Evolutionary conservation across 495 filamentous ascomycete genomes (phyloP).

Genomic region (Penicillium bovifimosum): DNA sequence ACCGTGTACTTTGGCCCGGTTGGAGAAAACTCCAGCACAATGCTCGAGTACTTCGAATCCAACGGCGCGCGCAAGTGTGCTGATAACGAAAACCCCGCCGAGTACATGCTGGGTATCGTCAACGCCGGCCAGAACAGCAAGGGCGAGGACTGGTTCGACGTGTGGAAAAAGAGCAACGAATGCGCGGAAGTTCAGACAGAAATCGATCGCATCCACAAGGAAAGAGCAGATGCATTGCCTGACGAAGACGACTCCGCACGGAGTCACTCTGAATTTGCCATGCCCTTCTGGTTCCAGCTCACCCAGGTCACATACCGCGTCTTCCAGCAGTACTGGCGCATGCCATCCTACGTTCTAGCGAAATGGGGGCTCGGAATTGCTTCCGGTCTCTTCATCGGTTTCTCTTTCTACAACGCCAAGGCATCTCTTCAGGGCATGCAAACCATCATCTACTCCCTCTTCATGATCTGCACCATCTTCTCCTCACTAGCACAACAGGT

Average conservation of each 20-base stretch:
- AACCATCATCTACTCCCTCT: slow-evolving; percentile 52
- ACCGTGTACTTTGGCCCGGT: slow-evolving; percentile 88
- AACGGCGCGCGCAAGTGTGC: slow-evolving; percentile 65
- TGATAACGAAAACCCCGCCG: slow-evolving; percentile 68
- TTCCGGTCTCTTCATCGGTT: slow-evolving; percentile 56
- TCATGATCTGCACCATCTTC: slow-evolving; percentile 55
- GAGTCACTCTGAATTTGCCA: slow-evolving; percentile 38
- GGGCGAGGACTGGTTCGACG: slow-evolving; percentile 64
- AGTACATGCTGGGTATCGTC: slow-evolving; percentile 87
- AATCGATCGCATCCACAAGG: slow-evolving; percentile 55
- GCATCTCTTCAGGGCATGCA: slow-evolving; percentile 45
- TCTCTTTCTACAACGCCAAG: slow-evolving; percentile 49
- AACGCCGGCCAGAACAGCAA: slow-evolving; percentile 19
- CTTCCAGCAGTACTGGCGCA: slow-evolving; percentile 51
- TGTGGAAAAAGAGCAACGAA: slow-evolving; percentile 70
- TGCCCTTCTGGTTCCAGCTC: slow-evolving; percentile 46
- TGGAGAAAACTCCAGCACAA: slow-evolving; percentile 62
- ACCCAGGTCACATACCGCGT: slow-evolving; percentile 38
- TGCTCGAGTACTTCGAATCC: slow-evolving; percentile 71
- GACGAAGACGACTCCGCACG: slow-evolving; percentile 18
- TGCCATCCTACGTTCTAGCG: slow-evolving; percentile 42
- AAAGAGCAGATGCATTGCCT: slow-evolving; percentile 41
- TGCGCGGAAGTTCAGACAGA: slow-evolving; percentile 57
- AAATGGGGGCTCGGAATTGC: slow-evolving; percentile 32
- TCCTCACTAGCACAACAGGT: slow-evolving; percentile 51